These are phyloP conservation scores for Acer campestre DNA, from an alignment of 345 rosid genomes.

Conservation along the genomic window DNA sequence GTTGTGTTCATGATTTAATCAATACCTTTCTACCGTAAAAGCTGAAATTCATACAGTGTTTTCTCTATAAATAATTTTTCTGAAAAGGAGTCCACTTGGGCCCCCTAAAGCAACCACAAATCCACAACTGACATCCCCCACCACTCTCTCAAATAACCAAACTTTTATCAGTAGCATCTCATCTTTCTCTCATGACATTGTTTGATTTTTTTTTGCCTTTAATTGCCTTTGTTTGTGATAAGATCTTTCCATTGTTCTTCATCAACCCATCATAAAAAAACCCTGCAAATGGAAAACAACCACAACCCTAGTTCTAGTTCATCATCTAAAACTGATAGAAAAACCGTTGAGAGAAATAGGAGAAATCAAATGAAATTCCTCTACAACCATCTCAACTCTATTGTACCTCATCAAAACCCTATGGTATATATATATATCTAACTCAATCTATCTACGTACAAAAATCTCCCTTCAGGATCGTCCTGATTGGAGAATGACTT, in stretches of 20 bases:
- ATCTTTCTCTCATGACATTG: not conserved
- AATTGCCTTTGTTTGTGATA: slow-evolving; percentile 13
- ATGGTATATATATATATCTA: slow-evolving; percentile 26
- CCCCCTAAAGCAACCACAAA: not conserved
- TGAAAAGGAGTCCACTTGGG: not conserved
- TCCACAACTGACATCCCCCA: slow-evolving; percentile 15
- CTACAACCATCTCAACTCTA: slow-evolving; percentile 50
- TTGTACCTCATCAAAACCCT: slow-evolving; percentile 45
- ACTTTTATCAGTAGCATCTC: slow-evolving; percentile 27
- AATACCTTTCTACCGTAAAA: not conserved
- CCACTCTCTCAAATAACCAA: slow-evolving; percentile 22
- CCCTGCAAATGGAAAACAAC: not conserved
- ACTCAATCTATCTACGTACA: not conserved
- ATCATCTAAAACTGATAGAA: slow-evolving; percentile 54
- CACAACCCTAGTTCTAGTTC: slow-evolving; percentile 37
- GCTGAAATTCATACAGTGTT: slow-evolving; percentile 27
- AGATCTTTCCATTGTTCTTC: not conserved
- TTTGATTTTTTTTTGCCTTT: too few species aligned
- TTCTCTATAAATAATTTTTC: not conserved
- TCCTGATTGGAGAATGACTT: too few species aligned
- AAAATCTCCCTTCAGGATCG: not conserved
- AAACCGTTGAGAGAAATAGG: slow-evolving; percentile 54
- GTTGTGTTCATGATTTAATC: not conserved
- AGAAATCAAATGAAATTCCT: slow-evolving; percentile 71
- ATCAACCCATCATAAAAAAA: not conserved